Evolutionary conservation across 768 basidiomycete genomes (phyloP), one percentile per base, ranked within the genome.

Genomic region (Lactarius psammicola): DNA sequence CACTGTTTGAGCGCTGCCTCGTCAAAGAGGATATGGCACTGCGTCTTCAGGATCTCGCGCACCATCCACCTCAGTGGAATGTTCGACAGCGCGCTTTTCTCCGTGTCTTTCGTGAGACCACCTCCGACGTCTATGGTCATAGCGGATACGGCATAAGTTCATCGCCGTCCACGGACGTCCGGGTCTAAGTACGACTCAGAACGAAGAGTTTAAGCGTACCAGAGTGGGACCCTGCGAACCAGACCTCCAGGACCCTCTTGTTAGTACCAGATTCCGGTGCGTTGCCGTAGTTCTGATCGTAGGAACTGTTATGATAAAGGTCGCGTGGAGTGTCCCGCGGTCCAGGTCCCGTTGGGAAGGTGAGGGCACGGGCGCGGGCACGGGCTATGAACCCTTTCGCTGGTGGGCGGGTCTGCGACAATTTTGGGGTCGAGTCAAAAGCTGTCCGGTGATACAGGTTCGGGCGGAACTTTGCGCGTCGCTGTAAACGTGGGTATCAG

Each of bases 391-490:
- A 28, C n/a, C 2, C 30, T 40, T 23, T 15, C 31, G 31, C 2
- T 75, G n/a, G 66, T 23, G n/a, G 53, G 4, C 33, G 30, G 65
- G 71, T 71, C 2, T 78, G 79, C 1, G 77, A 56, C 23, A 5
- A 15, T 20, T 2, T 17, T 3, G 51, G 51, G 1, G n/a, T 17
- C 15, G 23, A 38, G 18, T 15, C 15, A 17, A 33, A 0, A 23
- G 20, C 17, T 31, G 79, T 70, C n/a, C 82, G 77, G 70, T 89
- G 87, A 71, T 85, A 90, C n/a, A 80, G 71, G 68, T 87, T 88
- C 9, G 89, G 86, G 40, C 78, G 73, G 71, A 87, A 92, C 72
- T 82, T 85, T 13, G 82, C 81, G 44, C 89, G 87, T 64, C 79
- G 86, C 87, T 91, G 58, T 18, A 33, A n/a, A 5, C 60, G 20